Conservation (phyloP, 306 rosid species). For the Ochetophila trinervis region DNA sequence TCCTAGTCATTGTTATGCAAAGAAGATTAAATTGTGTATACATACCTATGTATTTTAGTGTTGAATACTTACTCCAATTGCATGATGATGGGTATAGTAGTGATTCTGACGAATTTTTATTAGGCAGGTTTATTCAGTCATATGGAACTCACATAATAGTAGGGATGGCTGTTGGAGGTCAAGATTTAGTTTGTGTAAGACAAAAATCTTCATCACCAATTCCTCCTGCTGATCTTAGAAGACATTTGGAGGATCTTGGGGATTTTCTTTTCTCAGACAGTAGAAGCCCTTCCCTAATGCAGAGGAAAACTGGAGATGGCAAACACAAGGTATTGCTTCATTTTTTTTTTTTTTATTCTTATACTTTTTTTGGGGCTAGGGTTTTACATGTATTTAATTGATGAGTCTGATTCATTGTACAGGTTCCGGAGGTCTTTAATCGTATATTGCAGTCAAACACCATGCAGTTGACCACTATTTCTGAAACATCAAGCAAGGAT, state of each 20-base stretch:
- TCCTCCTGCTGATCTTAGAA: conserved; percentile 74
- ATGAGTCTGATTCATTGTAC: conserved; percentile 25
- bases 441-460: conserved; percentile 84
- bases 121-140: conserved; percentile 87
- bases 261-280: conserved; percentile 80
- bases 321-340: conserved; percentile 56
- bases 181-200: conserved; percentile 78
- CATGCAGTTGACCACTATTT: conserved; percentile 66
- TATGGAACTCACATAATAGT: conserved; percentile 88
- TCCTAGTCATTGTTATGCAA: not conserved
- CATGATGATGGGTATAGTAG: conserved; percentile 15
- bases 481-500: conserved; percentile 95
- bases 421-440: conserved; percentile 88
- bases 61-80: too few relatives aligned
- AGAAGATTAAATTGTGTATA: too few relatives aligned
- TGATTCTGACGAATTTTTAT: conserved; percentile 51
- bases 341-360: not conserved
- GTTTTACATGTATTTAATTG: not conserved
- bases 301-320: conserved; percentile 59
- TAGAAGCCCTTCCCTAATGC: conserved; percentile 75
- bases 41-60: too few relatives aligned
- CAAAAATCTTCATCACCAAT: conserved; percentile 80
- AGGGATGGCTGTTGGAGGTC: conserved; percentile 96
- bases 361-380: not conserved
- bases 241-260: conserved; percentile 90